Evolutionary conservation across 2,329 filamentous ascomycete genomes (phyloP).

Genomic region (Dothidotthia symphoricarpi): DNA sequence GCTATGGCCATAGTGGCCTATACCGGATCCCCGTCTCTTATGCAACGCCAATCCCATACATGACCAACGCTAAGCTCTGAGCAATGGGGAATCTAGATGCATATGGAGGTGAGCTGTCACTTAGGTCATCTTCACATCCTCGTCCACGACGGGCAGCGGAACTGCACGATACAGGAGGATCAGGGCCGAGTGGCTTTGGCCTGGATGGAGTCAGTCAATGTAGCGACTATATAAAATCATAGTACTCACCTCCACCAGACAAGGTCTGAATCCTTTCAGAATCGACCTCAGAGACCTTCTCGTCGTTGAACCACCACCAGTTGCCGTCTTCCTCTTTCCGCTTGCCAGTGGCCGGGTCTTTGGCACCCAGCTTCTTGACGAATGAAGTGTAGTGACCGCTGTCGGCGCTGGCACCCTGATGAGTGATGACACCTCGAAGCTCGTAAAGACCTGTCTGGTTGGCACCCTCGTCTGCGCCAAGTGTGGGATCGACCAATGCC

Average conservation of each 20-base stretch:
- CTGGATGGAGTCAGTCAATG: conserved; percentile 31
- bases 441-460: conserved; percentile 97
- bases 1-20: conserved; percentile 5
- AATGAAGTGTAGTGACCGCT: conserved; percentile 98
- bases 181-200: conserved; percentile 76
- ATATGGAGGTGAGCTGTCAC: conserved; percentile 4
- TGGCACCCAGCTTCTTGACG: conserved; percentile 80
- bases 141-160: conserved; percentile 61
- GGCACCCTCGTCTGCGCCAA: conserved; percentile 74
- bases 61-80: conserved; percentile 8
- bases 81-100: conserved; percentile 12
- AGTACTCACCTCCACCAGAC: conserved; percentile 71
- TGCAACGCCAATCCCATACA: conserved; percentile 33
- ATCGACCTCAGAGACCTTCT: conserved; percentile 90
- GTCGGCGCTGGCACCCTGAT: conserved; percentile 94
- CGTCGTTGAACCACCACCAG: conserved; percentile 99
- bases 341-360: conserved; percentile 75
- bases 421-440: conserved; percentile 88
- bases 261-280: conserved; percentile 87
- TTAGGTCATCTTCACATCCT: conserved; percentile 39
- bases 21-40: conserved; percentile 25
- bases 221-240: conserved; percentile 2
- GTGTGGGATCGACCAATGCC: conserved; percentile 69
- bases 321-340: conserved; percentile 80
- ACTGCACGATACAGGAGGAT: conserved; percentile 78